Evolutionary conservation across 2,329 filamentous ascomycete genomes (phyloP).

Genomic region (Fusarium torreyae): DNA sequence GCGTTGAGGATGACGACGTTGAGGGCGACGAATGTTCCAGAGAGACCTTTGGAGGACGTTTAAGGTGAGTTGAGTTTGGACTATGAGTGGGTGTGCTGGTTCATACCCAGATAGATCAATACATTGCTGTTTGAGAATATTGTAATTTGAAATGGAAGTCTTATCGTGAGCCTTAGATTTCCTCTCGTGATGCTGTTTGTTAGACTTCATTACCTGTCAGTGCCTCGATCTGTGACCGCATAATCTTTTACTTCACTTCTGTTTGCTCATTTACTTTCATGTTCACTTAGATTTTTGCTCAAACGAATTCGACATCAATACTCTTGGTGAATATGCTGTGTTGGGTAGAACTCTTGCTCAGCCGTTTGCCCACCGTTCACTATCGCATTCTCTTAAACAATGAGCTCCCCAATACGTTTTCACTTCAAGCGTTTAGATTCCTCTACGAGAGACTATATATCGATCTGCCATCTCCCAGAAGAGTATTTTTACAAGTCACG

Average conservation of each 20-base stretch:
- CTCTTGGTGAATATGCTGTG: not conserved
- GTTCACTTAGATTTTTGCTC: not conserved
- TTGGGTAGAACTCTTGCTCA: not conserved
- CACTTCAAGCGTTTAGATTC: not conserved
- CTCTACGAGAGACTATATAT: not conserved
- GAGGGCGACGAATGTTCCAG: not conserved
- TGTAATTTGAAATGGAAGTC: not conserved
- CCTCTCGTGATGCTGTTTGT: not conserved
- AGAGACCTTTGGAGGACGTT: not conserved
- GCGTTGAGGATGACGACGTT: not conserved
- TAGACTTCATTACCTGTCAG: not conserved
- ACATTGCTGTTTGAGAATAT: not conserved
- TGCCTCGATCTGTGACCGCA: not conserved
- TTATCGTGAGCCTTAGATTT: not conserved
- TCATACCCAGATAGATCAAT: not conserved
- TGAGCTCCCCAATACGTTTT: not conserved
- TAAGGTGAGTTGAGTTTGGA: not conserved
- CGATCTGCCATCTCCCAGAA: not conserved
- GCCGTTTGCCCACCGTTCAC: not conserved
- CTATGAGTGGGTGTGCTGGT: not conserved
- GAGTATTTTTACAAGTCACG: not conserved
- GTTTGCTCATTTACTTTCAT: not conserved
- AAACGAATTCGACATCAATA: not conserved
- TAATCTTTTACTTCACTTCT: not conserved
- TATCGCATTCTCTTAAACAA: not conserved